Conservation (phyloP, 2,329 filamentous ascomycete genomes). For the Pestalotiopsis fici region DNA sequence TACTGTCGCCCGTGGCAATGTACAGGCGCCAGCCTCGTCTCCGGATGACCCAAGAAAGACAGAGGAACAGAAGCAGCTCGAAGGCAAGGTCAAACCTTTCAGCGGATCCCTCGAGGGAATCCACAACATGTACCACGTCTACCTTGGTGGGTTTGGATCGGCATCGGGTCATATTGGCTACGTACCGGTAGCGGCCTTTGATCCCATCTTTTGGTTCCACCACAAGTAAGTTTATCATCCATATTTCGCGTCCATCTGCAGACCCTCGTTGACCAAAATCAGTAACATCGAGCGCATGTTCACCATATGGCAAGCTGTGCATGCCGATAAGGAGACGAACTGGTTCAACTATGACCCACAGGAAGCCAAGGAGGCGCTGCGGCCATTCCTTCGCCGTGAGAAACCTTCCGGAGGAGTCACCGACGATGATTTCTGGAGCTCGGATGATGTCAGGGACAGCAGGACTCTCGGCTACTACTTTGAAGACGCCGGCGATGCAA, state of each 20-base stretch:
- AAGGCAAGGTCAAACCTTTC: no score
- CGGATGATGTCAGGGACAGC: not conserved
- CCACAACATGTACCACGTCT: not conserved
- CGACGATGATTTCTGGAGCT: not conserved
- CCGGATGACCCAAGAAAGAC: not conserved
- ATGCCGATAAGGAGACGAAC: not conserved
- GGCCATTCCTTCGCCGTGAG: not conserved
- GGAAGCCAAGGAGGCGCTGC: not conserved
- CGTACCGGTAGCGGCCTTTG: not conserved
- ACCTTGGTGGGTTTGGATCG: not conserved
- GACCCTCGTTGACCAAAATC: not conserved
- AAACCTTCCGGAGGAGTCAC: not conserved
- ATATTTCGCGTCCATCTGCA: not conserved
- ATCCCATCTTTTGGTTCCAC: not conserved
- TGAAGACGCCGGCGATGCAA: not conserved
- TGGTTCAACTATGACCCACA: not conserved
- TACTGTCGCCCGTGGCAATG: not conserved
- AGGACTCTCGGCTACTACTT: not conserved
- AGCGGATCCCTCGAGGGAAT: not conserved
- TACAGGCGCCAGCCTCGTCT: not conserved
- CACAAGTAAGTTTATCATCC: not conserved
- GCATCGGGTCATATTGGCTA: not conserved
- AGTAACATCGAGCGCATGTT: not conserved
- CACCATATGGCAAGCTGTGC: not conserved
- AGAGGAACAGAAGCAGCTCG: not conserved